These are phyloP conservation scores for Boletus sp. DNA, from an alignment of 1,284 basidiomycete species.

Conservation along the genomic window DNA sequence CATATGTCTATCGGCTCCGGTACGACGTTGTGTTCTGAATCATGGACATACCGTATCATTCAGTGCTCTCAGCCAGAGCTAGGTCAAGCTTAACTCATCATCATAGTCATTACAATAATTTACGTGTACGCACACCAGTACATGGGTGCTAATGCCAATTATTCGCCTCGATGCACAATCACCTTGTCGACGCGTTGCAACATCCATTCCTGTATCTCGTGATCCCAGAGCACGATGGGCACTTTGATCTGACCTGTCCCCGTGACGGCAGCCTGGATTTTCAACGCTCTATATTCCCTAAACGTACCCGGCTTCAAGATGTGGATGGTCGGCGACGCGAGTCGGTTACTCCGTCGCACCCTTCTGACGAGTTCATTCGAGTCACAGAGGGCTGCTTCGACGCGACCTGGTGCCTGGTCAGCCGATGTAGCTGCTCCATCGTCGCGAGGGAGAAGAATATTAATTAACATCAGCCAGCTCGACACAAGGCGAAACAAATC, in stretches of 20 bases:
- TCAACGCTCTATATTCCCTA: slow-evolving; percentile 19
- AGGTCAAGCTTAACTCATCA: too few relatives aligned
- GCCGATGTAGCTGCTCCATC: slow-evolving; percentile 1
- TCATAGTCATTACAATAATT: too few relatives aligned
- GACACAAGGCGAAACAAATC: neutral
- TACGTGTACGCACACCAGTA: too few relatives aligned
- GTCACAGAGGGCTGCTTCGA: slow-evolving; percentile 13
- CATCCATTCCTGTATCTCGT: slow-evolving; percentile 15
- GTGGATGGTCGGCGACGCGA: slow-evolving; percentile 19
- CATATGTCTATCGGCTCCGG: too few relatives aligned
- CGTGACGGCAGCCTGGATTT: slow-evolving; percentile 8
- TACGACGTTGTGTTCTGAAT: too few relatives aligned
- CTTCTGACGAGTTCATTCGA: slow-evolving; percentile 10
- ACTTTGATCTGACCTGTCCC: slow-evolving; percentile 26
- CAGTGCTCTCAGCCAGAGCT: too few relatives aligned
- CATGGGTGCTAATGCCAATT: neutral
- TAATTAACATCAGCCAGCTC: neutral
- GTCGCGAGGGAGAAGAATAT: neutral
- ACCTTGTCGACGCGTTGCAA: slow-evolving; percentile 13
- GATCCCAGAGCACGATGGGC: slow-evolving; percentile 22
- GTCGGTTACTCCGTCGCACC: neutral
- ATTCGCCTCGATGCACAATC: neutral
- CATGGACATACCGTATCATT: too few relatives aligned
- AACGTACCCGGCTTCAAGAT: slow-evolving; percentile 24
- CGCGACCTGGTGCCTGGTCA: slow-evolving; percentile 10